Conservation (phyloP, 2,329 filamentous ascomycete species). For the Fusarium caatingaense region DNA sequence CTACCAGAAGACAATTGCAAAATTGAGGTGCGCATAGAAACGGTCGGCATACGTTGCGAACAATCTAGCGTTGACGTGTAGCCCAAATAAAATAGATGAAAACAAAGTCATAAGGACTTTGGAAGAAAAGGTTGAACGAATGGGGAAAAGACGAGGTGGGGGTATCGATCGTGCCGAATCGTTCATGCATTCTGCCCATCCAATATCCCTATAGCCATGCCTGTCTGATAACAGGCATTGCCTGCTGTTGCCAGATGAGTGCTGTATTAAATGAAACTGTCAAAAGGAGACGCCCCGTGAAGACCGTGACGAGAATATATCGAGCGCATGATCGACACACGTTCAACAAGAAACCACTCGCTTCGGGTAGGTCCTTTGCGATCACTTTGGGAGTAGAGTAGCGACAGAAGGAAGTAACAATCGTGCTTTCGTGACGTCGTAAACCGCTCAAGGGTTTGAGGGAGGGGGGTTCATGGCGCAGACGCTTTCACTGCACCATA, state of each 20-base stretch:
- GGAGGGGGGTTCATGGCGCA: conserved; percentile 42
- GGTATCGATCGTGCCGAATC: conserved; percentile 60
- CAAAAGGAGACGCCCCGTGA: conserved; percentile 12
- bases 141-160: conserved; percentile 45
- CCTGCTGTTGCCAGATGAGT: conserved; percentile 56
- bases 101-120: conserved; percentile 37
- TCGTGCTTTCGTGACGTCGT: conserved; percentile 53
- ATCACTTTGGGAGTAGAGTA: conserved; percentile 16
- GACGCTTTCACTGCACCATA: conserved; percentile 20
- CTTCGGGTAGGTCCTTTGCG: neutral
- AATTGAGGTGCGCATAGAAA: conserved; percentile 44
- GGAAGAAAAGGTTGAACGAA: conserved; percentile 39
- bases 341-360: conserved; percentile 21
- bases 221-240: conserved; percentile 35
- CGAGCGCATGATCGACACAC: conserved; percentile 25
- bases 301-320: conserved; percentile 33
- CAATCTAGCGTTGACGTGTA: conserved; percentile 34
- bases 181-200: conserved; percentile 58
- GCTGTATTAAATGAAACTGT: conserved; percentile 50
- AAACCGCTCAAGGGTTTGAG: conserved; percentile 48
- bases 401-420: conserved; percentile 40
- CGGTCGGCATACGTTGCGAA: conserved; percentile 23
- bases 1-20: conserved; percentile 8
- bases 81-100: conserved; percentile 31
- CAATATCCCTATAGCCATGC: conserved; percentile 47